Evolutionary conservation across 352 stramenopile genomes (phyloP), one percentile per base, ranked within the genome.

Genomic region (Phytophthora nicotianae): DNA sequence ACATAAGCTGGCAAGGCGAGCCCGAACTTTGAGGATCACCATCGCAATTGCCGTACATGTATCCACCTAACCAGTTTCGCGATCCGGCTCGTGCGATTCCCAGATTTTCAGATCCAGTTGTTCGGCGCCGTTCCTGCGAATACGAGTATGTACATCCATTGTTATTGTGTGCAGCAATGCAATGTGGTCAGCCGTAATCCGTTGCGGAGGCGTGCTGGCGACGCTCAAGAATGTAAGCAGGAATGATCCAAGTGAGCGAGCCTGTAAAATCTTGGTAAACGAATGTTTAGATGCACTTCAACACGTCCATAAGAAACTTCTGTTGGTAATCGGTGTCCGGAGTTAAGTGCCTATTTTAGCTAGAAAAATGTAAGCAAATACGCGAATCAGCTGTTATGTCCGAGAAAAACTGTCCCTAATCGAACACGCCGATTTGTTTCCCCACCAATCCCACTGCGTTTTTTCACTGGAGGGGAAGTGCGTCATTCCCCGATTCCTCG

Each of bases 341-440:
- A 38, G 10, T 38, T 0, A 41, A 41, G 35, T 20, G 35, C 35
- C 16, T 8, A 8, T 20, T 2, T 41, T 20, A 52, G 33, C 33
- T 37, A 16, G 20, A 10, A 40, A 37, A 40, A 0, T 51, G 26
- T 41, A 51, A 23, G 24, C 7, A 4, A 5, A 10, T 9, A 37
- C 21, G 21, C 43, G 2, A 50, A 17, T 16, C 40, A 38, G 19
- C 2, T 8, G 24, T 35, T 38, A 13, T 57, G 56, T 67, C 51
- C 59, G 7, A 14, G 6, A 5, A 9, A 13, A 51, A 17, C 1
- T 21, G 59, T 54, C 51, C 51, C 35, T 42, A 16, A 52, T 35
- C 32, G 43, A 69, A 69, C 56, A 65, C 55, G 55, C 47, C 46
- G 47, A 50, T 65, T 64, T 70, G 59, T n/a, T 62, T 56, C 50